Base-by-base conservation (phyloP, 768 basidiomycete species). In the Asterophora parasitica region DNA sequence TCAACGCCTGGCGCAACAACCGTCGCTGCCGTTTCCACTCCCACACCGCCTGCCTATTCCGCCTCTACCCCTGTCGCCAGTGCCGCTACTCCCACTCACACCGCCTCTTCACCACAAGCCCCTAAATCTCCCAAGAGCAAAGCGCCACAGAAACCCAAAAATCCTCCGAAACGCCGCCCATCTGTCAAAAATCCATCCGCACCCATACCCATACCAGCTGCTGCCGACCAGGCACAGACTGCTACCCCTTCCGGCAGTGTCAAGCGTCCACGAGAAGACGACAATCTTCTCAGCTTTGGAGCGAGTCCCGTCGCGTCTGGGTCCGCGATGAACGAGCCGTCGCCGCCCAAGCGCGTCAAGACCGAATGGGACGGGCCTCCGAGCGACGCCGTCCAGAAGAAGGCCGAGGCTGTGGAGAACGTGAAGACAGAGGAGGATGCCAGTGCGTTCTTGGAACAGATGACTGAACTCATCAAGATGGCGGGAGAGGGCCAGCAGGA, bases 81-180 rank as follows among this genome's bases (percentile, higher is more conserved):
- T 46, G 73, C 76, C 0, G 61, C 76, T 0, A 84, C 83, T 4
- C 81, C 83, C 8, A 73, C 72, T 8, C 66, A 74, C 13, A 68
- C 73, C 17, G 71, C 73, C 19, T 72, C 76, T 28, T 85, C 85
- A 8, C 85, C 86, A 1, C 78, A 78, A 57, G 75, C 75, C 4
- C 78, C 84, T 1, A 88, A 82, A 63, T 88, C 88, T 4, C 88
- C 88, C 0, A 85, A 82, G 58, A 62, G 62, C 44, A 87, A 79
- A 61, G 58, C 69, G 1, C 44, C 65, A 12, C 35, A 71, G n/a
- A 85, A 79, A 63, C 47, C 71, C 12, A 82, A 76, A 58, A 47
- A 65, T 7, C 49, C 66, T 8, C 55, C 64, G 28, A 65, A 69
- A 23, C 68, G 73, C 4, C 62, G 61, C 33, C 39, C 58, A 10